phyloP scores from a whole-genome alignment of 768 basidiomycete genomes.

The Mycena chlorophos region DNA sequence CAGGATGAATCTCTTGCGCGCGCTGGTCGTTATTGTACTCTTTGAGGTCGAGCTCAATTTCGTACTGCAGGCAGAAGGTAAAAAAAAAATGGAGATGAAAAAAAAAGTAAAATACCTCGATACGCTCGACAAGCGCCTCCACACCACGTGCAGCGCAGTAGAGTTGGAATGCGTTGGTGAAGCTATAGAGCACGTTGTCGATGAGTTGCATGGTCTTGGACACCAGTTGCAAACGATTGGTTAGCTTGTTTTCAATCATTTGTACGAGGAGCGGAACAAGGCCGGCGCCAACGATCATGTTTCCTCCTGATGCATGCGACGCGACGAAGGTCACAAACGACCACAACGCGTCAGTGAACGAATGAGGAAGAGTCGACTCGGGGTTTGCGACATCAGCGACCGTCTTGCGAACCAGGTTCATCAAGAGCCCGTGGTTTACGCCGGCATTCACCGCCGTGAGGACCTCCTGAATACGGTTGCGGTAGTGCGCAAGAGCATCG shows the following conservation, averaged over 20 bases:
- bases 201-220: constrained; percentile 91
- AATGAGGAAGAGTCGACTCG: constrained; percentile 65
- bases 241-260: constrained; percentile 75
- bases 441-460: constrained; percentile 90
- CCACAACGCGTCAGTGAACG: constrained; percentile 81
- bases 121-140: constrained; percentile 79
- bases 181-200: constrained; percentile 90
- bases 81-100: constrained; percentile 11
- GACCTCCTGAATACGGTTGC: constrained; percentile 81
- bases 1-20: constrained; percentile 47
- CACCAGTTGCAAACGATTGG: constrained; percentile 69
- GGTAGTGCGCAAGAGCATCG: constrained; percentile 86
- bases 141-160: constrained; percentile 87
- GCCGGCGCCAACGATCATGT: constrained; percentile 94
- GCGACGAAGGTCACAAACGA: constrained; percentile 87
- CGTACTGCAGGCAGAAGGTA: constrained; percentile 44
- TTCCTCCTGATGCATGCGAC: constrained; percentile 80
- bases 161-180: constrained; percentile 80
- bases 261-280: constrained; percentile 87
- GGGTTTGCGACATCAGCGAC: constrained; percentile 69
- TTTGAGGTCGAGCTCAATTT: constrained; percentile 65
- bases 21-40: constrained; percentile 49
- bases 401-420: constrained; percentile 84
- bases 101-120: constrained; percentile 62
- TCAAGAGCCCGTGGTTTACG: constrained; percentile 92